phyloP scores from a whole-genome alignment of 768 basidiomycete species.

The Panellus pusillus region DNA sequence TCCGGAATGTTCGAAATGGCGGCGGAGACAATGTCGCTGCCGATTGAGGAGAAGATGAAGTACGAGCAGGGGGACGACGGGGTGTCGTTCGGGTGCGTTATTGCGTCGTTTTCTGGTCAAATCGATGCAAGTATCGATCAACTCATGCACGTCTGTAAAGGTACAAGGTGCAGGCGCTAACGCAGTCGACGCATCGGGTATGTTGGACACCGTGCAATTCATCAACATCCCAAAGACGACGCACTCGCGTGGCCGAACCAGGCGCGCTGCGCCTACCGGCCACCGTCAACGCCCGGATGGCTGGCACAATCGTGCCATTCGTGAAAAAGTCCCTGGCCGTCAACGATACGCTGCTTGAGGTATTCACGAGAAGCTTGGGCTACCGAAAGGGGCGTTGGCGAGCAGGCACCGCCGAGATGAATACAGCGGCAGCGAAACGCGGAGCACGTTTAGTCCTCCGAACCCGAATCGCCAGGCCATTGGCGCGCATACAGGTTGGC shows the following conservation, averaged over 20 bases:
- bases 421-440: constrained; percentile 42
- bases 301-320: constrained; percentile 27
- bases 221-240: constrained; percentile 53
- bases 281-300: constrained; percentile 40
- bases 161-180: constrained; percentile 47
- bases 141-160: neutral
- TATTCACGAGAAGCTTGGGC: constrained; percentile 43
- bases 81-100: constrained; percentile 37
- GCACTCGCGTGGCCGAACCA: constrained; percentile 43
- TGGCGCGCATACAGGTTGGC: constrained; percentile 51
- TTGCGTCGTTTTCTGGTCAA: neutral
- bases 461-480: constrained; percentile 37
- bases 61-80: constrained; percentile 44
- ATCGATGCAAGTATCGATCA: too few species aligned
- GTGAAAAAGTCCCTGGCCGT: constrained; percentile 29
- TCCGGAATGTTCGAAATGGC: constrained; percentile 45
- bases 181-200: constrained; percentile 45
- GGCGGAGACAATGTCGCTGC: constrained; percentile 40
- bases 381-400: constrained; percentile 41
- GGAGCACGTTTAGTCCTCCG: constrained; percentile 42
- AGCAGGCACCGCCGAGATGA: constrained; percentile 35
- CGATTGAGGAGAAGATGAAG: constrained; percentile 42
- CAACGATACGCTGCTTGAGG: constrained; percentile 38
- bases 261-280: constrained; percentile 43
- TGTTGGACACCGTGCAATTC: constrained; percentile 43